Conservation (phyloP, 768 basidiomycete species). For the Xanthoconium stramineum region DNA sequence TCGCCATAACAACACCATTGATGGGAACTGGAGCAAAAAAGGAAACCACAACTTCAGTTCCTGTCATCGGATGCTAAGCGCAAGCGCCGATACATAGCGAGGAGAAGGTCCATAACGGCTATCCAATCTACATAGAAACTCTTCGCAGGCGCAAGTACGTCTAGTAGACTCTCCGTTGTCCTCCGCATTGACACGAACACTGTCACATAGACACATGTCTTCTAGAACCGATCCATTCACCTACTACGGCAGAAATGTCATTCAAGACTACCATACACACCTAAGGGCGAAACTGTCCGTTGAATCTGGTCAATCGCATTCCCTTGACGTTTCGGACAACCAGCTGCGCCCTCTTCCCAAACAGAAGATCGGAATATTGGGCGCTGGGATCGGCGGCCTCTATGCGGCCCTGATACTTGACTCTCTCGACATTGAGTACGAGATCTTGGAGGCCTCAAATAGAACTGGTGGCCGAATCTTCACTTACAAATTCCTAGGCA, state of each 20-base stretch:
- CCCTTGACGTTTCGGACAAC: not conserved
- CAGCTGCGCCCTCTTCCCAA: not conserved
- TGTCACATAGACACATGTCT: no score
- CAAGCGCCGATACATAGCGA: no score
- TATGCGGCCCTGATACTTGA: slow-evolving; percentile 46
- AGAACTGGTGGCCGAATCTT: slow-evolving; percentile 41
- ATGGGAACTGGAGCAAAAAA: no score
- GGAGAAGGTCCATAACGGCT: no score
- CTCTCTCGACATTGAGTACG: slow-evolving; percentile 36
- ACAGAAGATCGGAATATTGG: slow-evolving; percentile 19
- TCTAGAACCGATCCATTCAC: slow-evolving; percentile 2
- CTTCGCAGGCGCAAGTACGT: no score
- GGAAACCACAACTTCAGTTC: no score
- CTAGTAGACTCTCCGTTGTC: no score
- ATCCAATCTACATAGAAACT: no score
- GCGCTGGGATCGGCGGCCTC: slow-evolving; percentile 32
- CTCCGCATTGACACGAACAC: no score
- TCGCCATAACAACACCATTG: no score
- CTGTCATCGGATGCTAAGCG: no score
- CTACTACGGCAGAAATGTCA: slow-evolving; percentile 10
- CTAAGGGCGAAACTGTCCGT: not conserved
- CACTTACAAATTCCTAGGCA: slow-evolving; percentile 39
- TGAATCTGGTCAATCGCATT: not conserved
- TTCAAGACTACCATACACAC: slow-evolving; percentile 5
- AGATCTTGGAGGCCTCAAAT: slow-evolving; percentile 41